Evolutionary conservation across 441 rosid genomes (phyloP).

Genomic region (Monsonia emarginata): DNA sequence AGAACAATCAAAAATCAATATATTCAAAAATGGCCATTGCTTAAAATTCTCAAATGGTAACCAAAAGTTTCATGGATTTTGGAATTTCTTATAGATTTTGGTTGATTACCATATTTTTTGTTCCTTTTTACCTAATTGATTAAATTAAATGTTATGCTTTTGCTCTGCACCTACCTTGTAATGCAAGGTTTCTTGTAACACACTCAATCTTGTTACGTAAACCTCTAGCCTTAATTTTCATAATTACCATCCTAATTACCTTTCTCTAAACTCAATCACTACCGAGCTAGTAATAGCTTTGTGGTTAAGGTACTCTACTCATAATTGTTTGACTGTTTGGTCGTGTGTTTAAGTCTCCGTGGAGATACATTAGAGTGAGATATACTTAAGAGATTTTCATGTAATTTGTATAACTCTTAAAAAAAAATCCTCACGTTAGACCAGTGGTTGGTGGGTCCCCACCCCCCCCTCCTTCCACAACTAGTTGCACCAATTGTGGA

Average conservation of each 20-base stretch:
- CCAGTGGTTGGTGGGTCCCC: too few relatives aligned
- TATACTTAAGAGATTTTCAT: too few relatives aligned
- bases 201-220: not conserved
- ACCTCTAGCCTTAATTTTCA: not conserved
- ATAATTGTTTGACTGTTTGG: too few relatives aligned
- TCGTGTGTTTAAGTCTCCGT: too few relatives aligned
- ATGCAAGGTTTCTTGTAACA: not conserved
- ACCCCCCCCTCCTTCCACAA: too few relatives aligned
- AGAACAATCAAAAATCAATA: not conserved
- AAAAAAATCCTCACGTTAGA: too few relatives aligned
- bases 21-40: not conserved
- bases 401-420: too few relatives aligned
- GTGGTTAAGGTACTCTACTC: too few relatives aligned
- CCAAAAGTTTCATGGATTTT: not conserved
- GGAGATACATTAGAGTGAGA: too few relatives aligned
- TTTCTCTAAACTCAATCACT: not conserved
- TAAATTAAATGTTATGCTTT: not conserved
- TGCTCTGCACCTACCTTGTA: not conserved
- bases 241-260: not conserved
- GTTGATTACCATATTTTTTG: not conserved
- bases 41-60: not conserved
- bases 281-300: too few relatives aligned
- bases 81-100: not conserved
- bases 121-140: not conserved
- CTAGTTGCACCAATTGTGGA: too few relatives aligned